phyloP scores from a whole-genome alignment of 2,329 filamentous ascomycete species.

The Lomentospora prolificans region DNA sequence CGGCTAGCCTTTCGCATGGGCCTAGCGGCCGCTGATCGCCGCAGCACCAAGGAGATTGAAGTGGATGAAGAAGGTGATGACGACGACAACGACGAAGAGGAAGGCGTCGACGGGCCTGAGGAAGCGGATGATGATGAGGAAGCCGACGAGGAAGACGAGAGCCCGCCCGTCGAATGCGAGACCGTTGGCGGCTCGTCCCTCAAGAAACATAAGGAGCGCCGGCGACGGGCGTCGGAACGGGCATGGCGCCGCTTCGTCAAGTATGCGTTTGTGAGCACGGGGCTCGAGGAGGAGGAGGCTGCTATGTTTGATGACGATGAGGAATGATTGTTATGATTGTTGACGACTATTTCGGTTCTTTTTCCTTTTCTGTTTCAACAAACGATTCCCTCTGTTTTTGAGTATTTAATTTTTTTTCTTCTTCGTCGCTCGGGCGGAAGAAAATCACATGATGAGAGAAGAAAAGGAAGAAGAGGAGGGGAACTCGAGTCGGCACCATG shows the following conservation, averaged over 20 bases:
- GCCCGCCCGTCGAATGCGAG: constrained; percentile 18
- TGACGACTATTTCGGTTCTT: background rate
- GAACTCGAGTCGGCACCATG: too few relatives aligned
- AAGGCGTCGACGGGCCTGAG: constrained; percentile 16
- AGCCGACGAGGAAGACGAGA: constrained; percentile 18
- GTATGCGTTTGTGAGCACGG: constrained; percentile 70
- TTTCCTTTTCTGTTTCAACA: constrained; percentile 4
- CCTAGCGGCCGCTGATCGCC: constrained; percentile 20
- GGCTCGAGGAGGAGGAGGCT: constrained; percentile 45
- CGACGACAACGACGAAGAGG: constrained; percentile 14
- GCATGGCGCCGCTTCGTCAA: constrained; percentile 69
- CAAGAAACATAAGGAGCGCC: constrained; percentile 39
- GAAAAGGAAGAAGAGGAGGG: too few relatives aligned
- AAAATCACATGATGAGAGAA: too few relatives aligned
- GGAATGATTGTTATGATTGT: constrained; percentile 1
- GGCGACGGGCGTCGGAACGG: constrained; percentile 49
- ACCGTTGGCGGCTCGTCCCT: constrained; percentile 16
- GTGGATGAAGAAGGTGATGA: constrained; percentile 12
- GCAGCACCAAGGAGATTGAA: constrained; percentile 9
- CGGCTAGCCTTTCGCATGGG: constrained; percentile 74
- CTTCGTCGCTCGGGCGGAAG: too few relatives aligned
- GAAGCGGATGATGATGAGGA: constrained; percentile 18
- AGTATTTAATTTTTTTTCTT: too few relatives aligned
- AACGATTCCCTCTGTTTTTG: too few relatives aligned
- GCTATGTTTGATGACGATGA: background rate